phyloP scores from a whole-genome alignment of 192 early-diverging fungal genomes.

The Coemansia pectinata region DNA sequence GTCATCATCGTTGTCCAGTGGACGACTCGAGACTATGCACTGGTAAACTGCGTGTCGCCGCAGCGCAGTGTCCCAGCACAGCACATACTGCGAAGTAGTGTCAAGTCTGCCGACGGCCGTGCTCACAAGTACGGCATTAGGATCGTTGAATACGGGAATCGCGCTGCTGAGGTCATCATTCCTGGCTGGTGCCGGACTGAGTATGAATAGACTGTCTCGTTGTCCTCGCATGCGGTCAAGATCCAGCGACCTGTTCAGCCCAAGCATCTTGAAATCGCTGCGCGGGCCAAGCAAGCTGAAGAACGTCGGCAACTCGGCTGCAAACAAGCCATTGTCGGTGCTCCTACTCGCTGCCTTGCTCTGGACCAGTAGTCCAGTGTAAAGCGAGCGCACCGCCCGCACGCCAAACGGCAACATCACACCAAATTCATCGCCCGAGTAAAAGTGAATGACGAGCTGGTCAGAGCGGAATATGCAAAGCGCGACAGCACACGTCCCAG shows the following conservation, averaged over 20 bases:
- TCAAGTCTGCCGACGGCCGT: slow-evolving; percentile 16
- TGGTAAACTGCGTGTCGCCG: slow-evolving; percentile 32
- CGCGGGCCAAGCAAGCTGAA: slow-evolving; percentile 47
- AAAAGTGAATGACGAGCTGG: slow-evolving; percentile 30
- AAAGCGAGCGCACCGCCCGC: slow-evolving; percentile 25
- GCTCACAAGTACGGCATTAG: slow-evolving; percentile 20
- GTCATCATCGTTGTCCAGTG: slow-evolving; percentile 10
- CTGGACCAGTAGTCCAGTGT: slow-evolving; percentile 46
- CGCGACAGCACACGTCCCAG: slow-evolving; percentile 14
- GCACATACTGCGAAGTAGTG: slow-evolving; percentile 28
- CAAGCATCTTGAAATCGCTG: slow-evolving; percentile 51
- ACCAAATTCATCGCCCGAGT: slow-evolving; percentile 32
- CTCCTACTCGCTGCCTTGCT: slow-evolving; percentile 15
- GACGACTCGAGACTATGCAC: slow-evolving; percentile 18
- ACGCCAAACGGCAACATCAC: slow-evolving; percentile 44
- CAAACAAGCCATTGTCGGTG: slow-evolving; percentile 13
- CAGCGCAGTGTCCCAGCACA: slow-evolving; percentile 45
- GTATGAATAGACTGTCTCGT: slow-evolving; percentile 9
- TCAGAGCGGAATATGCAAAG: slow-evolving; percentile 46
- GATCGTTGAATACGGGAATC: slow-evolving; percentile 41
- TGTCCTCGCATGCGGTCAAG: slow-evolving; percentile 14
- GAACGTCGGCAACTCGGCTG: slow-evolving; percentile 25
- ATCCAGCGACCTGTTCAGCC: slow-evolving; percentile 26
- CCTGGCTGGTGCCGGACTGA: slow-evolving; percentile 34
- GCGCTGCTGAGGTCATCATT: not conserved